Percentiles rank a stretch among this genome's conserved stretches.
These are phyloP conservation scores for Alternaria brassicae DNA, from an alignment of 2,329 filamentous ascomycete species.

Conservation along the genomic window DNA sequence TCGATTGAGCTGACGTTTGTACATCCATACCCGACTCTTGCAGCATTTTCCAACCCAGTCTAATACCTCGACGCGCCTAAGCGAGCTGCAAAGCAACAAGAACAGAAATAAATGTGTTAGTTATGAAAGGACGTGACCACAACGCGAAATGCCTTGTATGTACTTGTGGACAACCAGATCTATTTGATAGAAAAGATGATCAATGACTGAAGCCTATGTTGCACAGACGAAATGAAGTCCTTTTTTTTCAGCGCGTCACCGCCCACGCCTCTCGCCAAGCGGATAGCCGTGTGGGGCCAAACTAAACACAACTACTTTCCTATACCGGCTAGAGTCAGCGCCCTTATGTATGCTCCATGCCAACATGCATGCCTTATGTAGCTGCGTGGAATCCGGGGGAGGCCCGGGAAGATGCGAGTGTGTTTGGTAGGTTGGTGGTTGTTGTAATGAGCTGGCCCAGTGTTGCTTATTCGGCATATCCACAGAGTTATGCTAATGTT, in stretches of 20 bases:
- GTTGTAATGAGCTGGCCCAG: neutral
- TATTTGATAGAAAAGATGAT: neutral
- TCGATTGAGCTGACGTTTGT: neutral
- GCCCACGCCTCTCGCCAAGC: neutral
- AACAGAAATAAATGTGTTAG: neutral
- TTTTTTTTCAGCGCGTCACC: slow-evolving; percentile 13
- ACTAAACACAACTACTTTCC: slow-evolving; percentile 1
- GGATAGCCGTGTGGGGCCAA: neutral
- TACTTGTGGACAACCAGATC: neutral
- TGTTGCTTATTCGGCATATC: neutral
- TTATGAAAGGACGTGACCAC: neutral
- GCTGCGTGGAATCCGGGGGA: neutral
- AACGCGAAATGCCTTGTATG: neutral
- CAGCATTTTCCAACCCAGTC: neutral
- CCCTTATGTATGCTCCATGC: slow-evolving; percentile 5
- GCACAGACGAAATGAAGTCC: neutral
- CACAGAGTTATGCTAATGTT: neutral
- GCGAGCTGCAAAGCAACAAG: neutral
- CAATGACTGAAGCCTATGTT: neutral
- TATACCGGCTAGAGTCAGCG: neutral
- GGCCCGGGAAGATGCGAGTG: neutral
- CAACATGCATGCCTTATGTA: neutral
- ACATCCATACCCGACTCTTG: neutral
- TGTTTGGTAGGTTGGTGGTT: neutral
- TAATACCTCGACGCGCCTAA: neutral